These are phyloP conservation scores for Blastobotrys americana DNA, from an alignment of 805 yeast genomes.

Conservation along the genomic window DNA sequence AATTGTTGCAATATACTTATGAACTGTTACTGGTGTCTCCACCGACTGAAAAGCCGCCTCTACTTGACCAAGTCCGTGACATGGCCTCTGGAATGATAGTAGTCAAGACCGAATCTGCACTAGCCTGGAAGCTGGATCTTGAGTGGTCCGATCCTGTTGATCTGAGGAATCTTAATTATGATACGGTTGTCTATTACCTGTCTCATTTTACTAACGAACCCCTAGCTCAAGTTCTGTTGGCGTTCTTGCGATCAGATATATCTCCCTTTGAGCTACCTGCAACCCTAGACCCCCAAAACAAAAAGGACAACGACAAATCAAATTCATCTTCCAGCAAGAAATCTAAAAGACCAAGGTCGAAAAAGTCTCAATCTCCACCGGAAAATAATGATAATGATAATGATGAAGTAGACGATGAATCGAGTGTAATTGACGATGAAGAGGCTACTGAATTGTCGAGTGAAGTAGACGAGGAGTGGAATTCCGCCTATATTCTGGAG, in stretches of 20 bases:
- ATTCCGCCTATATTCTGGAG: conserved; percentile 44
- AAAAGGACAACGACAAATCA: conserved; percentile 17
- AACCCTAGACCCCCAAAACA: conserved; percentile 20
- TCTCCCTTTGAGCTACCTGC: conserved; percentile 46
- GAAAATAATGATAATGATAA: conserved; percentile 1
- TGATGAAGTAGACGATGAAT: not conserved
- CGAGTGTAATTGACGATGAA: conserved; percentile 11
- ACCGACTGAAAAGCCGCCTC: conserved; percentile 30
- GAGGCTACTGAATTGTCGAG: conserved; percentile 14
- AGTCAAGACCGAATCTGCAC: conserved; percentile 50
- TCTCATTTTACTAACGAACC: conserved; percentile 53
- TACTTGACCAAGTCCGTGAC: conserved; percentile 41
- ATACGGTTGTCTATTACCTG: conserved; percentile 45
- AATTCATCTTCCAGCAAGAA: conserved; percentile 2
- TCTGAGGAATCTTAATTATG: conserved; percentile 43
- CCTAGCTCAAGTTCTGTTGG: conserved; percentile 53
- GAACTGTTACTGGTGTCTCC: conserved; percentile 51
- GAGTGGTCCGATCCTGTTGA: conserved; percentile 62
- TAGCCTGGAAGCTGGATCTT: conserved; percentile 67
- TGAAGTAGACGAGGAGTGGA: conserved; percentile 20
- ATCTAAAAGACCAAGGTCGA: too few species aligned
- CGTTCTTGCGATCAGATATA: conserved; percentile 57
- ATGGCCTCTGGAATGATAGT: conserved; percentile 67
- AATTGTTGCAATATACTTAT: conserved; percentile 50
- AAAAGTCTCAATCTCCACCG: conserved; percentile 10